Conservation (phyloP, 805 yeast species). For the Saccharomycopsis amapae region DNA sequence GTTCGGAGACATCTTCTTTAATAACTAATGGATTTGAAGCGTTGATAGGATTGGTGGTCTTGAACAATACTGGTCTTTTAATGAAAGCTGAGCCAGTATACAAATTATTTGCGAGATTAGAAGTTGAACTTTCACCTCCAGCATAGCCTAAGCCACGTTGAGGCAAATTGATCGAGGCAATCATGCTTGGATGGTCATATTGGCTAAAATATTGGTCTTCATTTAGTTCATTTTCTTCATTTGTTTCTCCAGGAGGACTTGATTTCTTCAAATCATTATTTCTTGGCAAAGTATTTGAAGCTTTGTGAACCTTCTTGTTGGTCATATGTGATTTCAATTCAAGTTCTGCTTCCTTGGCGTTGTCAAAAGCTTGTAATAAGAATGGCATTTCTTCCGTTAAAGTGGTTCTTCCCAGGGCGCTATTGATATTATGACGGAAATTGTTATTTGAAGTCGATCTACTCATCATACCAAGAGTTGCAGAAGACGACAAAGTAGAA, state of each 20-base stretch:
- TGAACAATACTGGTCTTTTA: not conserved
- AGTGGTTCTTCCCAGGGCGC: slow-evolving; percentile 33
- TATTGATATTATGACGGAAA: not conserved
- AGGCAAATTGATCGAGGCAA: slow-evolving; percentile 1
- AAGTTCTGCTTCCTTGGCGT: slow-evolving; percentile 50
- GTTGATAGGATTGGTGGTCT: not conserved
- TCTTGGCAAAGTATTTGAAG: not conserved
- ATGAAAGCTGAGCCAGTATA: not conserved
- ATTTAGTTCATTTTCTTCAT: not conserved
- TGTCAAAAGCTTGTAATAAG: slow-evolving; percentile 58
- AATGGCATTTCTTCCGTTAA: slow-evolving; percentile 60
- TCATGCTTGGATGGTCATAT: slow-evolving; percentile 1
- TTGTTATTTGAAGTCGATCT: slow-evolving; percentile 28
- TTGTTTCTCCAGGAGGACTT: not conserved
- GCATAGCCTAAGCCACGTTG: not conserved
- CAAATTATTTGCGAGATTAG: not conserved
- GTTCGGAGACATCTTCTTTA: not conserved
- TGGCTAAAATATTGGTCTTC: not conserved
- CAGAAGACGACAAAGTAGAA: slow-evolving; percentile 4
- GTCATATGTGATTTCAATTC: slow-evolving; percentile 30
- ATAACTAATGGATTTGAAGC: slow-evolving; percentile 10
- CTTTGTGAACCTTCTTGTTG: not conserved
- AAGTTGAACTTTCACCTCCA: not conserved
- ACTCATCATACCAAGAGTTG: slow-evolving; percentile 5
- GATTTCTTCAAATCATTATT: not conserved